Base-by-base conservation (phyloP, 2,329 filamentous ascomycete genomes). In the Helotiales sp. region DNA sequence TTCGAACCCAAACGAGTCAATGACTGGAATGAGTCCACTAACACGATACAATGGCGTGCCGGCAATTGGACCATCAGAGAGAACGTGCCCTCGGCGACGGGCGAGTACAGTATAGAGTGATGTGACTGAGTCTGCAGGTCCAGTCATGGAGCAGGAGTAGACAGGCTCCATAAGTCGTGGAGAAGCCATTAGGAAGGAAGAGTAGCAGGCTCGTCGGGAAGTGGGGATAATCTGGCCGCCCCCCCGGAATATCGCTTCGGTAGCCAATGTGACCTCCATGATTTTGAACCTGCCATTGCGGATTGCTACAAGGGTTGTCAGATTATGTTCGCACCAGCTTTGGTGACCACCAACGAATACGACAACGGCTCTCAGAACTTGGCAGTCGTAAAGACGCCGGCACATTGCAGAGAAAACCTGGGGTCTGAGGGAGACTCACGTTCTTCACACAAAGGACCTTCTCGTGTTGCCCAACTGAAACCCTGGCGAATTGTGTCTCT, bases 141-240 rank as follows among this genome's bases (percentile, higher is more conserved):
- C 95, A 3, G 93, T 96, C 87, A 98, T 97, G 49, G 91, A 93
- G 74, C 95, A 95, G 4, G 91, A 88, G 81, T 97, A 99, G 54
- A 98, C 87, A 0, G 96, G 96, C 80, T 99, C 96, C 94, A 99
- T 98, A 32, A 99, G 86, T 54, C 96, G 89, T 30, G 96, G 96
- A 24, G 93, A 96, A 2, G 96, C 95, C 93, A 98, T 97, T 57
- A 99, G 85, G 84, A 99, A 99, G 17, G 93, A 96, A 6, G 91
- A 95, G 80, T 99, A 99, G 80, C 96, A 95, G 11, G 96, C 93
- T 65, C 96, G 88, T 63, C 96, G 90, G 66, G 94, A 90, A 0
- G 96, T 98, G 54, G 96, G 96, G 77, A 99, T 99, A 77, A 99
- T 96, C 79, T 99, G 96, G 52, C 96, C 96, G 72, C 95, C 95